These are phyloP conservation scores for Chrysoporthe puriensis DNA, from an alignment of 2,329 filamentous ascomycete genomes.

Conservation along the genomic window DNA sequence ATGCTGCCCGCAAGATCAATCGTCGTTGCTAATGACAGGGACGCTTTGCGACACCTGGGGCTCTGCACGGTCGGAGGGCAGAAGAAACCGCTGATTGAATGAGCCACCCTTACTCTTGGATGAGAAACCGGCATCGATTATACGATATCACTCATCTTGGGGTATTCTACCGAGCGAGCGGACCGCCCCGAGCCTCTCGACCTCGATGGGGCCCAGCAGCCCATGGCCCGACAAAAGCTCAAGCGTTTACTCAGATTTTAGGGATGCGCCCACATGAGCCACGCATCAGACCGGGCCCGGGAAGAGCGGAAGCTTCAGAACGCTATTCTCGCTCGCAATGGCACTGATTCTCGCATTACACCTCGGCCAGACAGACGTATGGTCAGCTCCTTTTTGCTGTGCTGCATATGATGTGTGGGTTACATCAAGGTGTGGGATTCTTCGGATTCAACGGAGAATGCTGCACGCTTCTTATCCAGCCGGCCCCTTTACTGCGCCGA, in stretches of 20 bases:
- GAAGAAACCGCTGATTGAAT: constrained; percentile 70
- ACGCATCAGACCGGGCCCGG: background rate
- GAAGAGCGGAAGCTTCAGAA: background rate
- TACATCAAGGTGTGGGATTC: background rate
- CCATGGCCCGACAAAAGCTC: no score
- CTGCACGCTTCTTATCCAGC: background rate
- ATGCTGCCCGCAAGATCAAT: constrained; percentile 89
- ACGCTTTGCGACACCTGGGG: constrained; percentile 63
- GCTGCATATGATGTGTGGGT: background rate
- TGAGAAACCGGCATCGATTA: constrained; percentile 6
- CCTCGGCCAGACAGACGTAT: background rate
- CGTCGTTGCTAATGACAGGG: constrained; percentile 74
- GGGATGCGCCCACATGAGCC: background rate
- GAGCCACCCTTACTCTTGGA: constrained; percentile 31
- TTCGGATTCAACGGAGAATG: background rate
- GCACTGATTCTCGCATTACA: background rate
- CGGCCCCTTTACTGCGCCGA: background rate
- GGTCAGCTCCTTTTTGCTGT: background rate
- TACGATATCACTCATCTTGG: background rate
- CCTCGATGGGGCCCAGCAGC: background rate
- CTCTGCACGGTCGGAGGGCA: constrained; percentile 66
- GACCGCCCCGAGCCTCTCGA: background rate
- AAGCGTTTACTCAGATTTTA: no score
- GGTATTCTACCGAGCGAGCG: background rate
- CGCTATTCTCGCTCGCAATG: background rate